A percentile compares a stretch with the other conserved stretches of the same genome.
These are phyloP conservation scores for Cucurbita pepo DNA, from an alignment of 306 rosid genomes.

Conservation along the genomic window DNA sequence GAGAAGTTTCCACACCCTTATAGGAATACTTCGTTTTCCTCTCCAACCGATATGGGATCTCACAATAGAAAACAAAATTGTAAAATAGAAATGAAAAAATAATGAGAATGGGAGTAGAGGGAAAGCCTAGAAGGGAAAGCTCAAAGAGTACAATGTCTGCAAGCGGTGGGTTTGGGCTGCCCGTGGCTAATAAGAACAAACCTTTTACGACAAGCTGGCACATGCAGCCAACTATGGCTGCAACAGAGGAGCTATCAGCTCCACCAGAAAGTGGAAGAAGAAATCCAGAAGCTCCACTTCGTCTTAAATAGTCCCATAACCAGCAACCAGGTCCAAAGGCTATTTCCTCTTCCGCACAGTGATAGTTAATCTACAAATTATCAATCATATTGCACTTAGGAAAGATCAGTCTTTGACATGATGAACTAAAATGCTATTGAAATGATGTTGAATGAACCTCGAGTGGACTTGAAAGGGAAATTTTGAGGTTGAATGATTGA, in stretches of 20 bases:
- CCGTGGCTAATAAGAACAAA: slow-evolving; percentile 5
- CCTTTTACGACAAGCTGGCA: slow-evolving; percentile 94
- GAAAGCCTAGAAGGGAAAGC: no score
- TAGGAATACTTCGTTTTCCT: no score
- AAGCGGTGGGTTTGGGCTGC: no score
- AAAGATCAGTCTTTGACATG: not conserved
- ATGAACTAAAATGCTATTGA: not conserved
- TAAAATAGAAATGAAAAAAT: no score
- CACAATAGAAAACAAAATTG: no score
- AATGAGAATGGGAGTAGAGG: no score
- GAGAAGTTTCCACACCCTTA: no score
- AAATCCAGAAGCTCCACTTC: slow-evolving; percentile 98
- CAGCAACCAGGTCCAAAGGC: slow-evolving; percentile 97
- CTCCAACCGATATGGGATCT: no score
- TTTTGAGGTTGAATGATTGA: slow-evolving; percentile 56
- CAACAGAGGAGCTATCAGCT: slow-evolving; percentile 95
- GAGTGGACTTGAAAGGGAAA: slow-evolving; percentile 48
- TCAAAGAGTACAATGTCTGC: no score
- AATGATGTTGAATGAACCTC: not conserved
- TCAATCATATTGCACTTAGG: slow-evolving; percentile 6
- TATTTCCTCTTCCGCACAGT: slow-evolving; percentile 90
- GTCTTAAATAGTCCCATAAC: slow-evolving; percentile 96
- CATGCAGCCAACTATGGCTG: slow-evolving; percentile 96
- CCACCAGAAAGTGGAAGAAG: slow-evolving; percentile 98
- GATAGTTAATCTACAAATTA: slow-evolving; percentile 57